Evolutionary conservation across 78 protist species (phyloP).

Genomic region (Neovahlkampfia damariscottae): DNA sequence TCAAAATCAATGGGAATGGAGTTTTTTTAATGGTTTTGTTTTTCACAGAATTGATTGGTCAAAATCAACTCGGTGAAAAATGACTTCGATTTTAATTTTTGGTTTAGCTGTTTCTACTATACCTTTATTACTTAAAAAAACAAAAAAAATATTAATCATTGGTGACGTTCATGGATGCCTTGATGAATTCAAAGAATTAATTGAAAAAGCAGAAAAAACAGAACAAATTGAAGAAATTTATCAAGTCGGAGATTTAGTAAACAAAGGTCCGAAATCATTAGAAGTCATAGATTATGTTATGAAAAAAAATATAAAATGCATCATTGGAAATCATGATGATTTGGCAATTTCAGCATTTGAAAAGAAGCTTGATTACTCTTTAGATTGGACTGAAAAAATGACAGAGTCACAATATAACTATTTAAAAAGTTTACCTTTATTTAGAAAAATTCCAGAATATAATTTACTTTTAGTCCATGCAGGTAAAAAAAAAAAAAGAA

Average conservation of each 20-base stretch:
- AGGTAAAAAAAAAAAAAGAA: no score
- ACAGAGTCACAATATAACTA: background rate
- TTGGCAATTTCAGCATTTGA: background rate
- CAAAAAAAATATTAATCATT: background rate
- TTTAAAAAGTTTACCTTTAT: background rate
- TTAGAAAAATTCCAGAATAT: background rate
- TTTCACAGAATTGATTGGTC: no score
- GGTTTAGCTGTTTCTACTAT: no score
- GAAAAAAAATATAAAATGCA: background rate
- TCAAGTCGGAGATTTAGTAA: background rate
- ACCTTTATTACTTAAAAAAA: no score
- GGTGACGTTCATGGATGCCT: constrained; percentile 15
- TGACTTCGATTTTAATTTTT: no score
- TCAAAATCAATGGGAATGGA: no score
- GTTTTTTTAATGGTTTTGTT: no score
- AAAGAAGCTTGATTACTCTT: no score
- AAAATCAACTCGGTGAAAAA: no score
- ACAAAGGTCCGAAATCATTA: background rate
- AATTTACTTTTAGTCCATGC: background rate
- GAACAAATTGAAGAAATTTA: background rate
- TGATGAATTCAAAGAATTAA: background rate
- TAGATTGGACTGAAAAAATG: no score
- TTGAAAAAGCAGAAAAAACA: background rate
- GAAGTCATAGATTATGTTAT: background rate
- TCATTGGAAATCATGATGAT: constrained; percentile 8